Evolutionary conservation across 2,329 filamentous ascomycete species (phyloP).

Genomic region (Verticillium nonalfalfae): DNA sequence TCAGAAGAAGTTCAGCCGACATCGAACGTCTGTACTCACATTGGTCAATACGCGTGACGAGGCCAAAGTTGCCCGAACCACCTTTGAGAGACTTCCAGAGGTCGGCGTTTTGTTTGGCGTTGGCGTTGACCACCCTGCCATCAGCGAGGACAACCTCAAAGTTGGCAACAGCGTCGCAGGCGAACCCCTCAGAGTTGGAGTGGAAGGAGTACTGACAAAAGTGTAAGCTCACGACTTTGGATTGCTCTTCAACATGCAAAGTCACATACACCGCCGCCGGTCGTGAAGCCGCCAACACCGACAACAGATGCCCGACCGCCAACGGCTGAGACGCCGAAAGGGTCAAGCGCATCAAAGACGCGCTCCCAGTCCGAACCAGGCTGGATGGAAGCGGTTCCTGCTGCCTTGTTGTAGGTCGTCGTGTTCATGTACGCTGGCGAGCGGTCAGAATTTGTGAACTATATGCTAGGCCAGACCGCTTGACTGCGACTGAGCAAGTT

Average conservation of each 20-base stretch:
- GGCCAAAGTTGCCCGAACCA: conserved; percentile 37
- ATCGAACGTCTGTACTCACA: neutral
- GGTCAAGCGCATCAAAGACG: conserved; percentile 15
- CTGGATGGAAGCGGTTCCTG: conserved; percentile 21
- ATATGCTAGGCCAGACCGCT: neutral
- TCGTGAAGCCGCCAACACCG: conserved; percentile 17
- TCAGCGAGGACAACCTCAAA: conserved; percentile 37
- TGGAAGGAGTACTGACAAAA: conserved; percentile 19
- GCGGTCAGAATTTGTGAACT: neutral
- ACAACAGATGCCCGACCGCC: conserved; percentile 16
- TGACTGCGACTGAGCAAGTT: neutral
- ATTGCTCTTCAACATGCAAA: neutral
- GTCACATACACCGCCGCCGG: conserved; percentile 12
- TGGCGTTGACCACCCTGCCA: conserved; percentile 34
- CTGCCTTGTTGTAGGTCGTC: conserved; percentile 19
- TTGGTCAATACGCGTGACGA: conserved; percentile 23
- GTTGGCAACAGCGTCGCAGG: conserved; percentile 33
- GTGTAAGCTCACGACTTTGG: neutral
- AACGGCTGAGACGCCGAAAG: conserved; percentile 11
- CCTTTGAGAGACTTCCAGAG: conserved; percentile 39
- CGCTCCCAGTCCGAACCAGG: conserved; percentile 14
- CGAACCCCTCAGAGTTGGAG: conserved; percentile 25
- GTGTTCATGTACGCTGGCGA: conserved; percentile 18
- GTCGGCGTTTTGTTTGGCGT: conserved; percentile 25
- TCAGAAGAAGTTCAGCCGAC: neutral